phyloP scores from a whole-genome alignment of 2,329 filamentous ascomycete species.

The Fusarium neocosmosporiellum region DNA sequence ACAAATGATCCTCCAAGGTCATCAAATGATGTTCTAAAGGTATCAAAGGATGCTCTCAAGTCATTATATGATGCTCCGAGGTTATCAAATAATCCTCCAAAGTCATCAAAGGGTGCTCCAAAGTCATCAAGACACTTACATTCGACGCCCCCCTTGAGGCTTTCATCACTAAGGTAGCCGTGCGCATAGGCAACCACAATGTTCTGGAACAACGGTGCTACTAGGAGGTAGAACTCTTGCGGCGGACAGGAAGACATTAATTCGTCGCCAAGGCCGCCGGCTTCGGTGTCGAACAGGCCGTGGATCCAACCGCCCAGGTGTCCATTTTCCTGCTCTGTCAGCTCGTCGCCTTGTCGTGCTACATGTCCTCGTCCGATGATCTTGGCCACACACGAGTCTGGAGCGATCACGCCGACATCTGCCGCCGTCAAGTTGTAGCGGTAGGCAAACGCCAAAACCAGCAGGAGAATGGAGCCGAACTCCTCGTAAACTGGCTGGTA shows the following conservation, averaged over 20 bases:
- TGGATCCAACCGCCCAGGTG: slow-evolving; percentile 81
- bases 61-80: no score
- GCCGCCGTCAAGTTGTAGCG: slow-evolving; percentile 74
- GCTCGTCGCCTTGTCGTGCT: slow-evolving; percentile 66
- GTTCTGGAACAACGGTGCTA: slow-evolving; percentile 81
- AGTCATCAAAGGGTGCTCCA: no score
- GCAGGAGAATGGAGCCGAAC: slow-evolving; percentile 80
- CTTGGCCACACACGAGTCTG: slow-evolving; percentile 76
- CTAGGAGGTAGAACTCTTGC: slow-evolving; percentile 83
- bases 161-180: slow-evolving; percentile 74
- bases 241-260: slow-evolving; percentile 85
- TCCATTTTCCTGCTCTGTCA: slow-evolving; percentile 72
- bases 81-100: fast-evolving
- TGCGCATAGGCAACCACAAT: slow-evolving; percentile 77
- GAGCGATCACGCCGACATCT: slow-evolving; percentile 70
- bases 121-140: slow-evolving; percentile 61
- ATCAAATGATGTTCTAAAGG: not conserved
- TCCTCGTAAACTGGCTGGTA: slow-evolving; percentile 90
- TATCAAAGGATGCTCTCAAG: not conserved
- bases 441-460: slow-evolving; percentile 80
- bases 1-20: no score
- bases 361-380: slow-evolving; percentile 71
- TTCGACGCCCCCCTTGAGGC: slow-evolving; percentile 79
- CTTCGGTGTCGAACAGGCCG: slow-evolving; percentile 80
- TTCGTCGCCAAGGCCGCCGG: slow-evolving; percentile 80